A percentile compares a stretch with the other conserved stretches of the same genome.
phyloP scores from a whole-genome alignment of 305 asterid genomes.

The Striga hermonthica region DNA sequence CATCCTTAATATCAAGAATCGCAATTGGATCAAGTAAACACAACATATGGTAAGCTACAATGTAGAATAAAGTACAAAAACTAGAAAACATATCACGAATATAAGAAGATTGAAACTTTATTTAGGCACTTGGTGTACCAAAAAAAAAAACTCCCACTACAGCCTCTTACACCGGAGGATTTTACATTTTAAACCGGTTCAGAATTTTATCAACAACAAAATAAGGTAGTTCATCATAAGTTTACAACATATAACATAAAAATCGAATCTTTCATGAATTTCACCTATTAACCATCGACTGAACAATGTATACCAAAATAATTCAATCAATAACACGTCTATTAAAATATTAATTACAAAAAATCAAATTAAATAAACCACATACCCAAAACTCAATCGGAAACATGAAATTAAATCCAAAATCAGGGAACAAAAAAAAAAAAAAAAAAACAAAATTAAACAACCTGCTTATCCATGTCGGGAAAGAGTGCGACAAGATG shows the following conservation, averaged over 20 bases:
- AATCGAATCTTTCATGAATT: no score
- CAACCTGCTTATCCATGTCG: constrained; percentile 93
- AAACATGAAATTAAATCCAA: neutral
- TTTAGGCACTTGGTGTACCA: neutral
- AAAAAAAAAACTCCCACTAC: neutral
- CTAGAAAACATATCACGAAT: neutral
- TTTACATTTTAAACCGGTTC: neutral
- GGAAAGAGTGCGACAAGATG: constrained; percentile 72
- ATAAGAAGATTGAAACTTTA: neutral
- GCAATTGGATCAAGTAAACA: neutral
- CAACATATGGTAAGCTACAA: neutral
- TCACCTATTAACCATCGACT: neutral
- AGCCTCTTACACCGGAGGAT: neutral
- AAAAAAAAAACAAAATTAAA: neutral
- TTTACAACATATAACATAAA: no score
- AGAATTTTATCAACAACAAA: neutral
- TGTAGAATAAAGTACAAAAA: neutral
- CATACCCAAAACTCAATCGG: constrained; percentile 5
- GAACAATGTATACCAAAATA: neutral
- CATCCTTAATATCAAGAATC: constrained; percentile 13
- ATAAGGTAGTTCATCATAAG: neutral
- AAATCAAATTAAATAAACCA: neutral
- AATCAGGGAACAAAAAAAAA: neutral
- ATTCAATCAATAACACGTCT: neutral
- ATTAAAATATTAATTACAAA: neutral